A percentile compares a stretch with the other conserved stretches of the same genome.
These are phyloP conservation scores for Rhizophagus prolifer DNA, from an alignment of 192 early-diverging fungal genomes.

Conservation along the genomic window DNA sequence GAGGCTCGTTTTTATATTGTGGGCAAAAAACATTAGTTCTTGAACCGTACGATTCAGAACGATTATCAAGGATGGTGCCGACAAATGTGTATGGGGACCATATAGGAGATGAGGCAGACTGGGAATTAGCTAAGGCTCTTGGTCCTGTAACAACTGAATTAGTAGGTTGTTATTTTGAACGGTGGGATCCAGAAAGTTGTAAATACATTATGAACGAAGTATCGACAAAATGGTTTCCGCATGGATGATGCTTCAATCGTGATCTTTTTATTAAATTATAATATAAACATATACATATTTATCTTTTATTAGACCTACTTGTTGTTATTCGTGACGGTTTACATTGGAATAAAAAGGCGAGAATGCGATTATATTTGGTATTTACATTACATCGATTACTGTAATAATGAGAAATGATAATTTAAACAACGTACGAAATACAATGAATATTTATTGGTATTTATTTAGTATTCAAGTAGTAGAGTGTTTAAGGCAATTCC, in stretches of 20 bases:
- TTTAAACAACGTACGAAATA: background rate
- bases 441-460: background rate
- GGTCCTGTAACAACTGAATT: conserved; percentile 28
- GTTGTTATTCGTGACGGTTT: background rate
- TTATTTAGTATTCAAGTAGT: background rate
- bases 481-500: background rate
- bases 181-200: conserved; percentile 17
- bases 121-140: conserved; percentile 27
- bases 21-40: conserved; percentile 12
- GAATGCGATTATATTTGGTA: conserved; percentile 1
- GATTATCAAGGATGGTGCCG: conserved; percentile 21
- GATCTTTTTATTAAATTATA: no score
- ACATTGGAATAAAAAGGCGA: background rate
- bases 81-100: conserved; percentile 19
- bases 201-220: conserved; percentile 18
- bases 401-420: background rate
- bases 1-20: conserved; percentile 27
- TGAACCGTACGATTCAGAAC: conserved; percentile 17
- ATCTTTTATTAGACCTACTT: no score
- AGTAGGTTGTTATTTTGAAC: conserved; percentile 27
- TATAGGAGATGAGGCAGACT: conserved; percentile 19
- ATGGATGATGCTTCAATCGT: background rate
- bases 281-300: no score
- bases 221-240: conserved; percentile 18
- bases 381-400: background rate